phyloP scores from a whole-genome alignment of 2,329 filamentous ascomycete genomes.

The Aspergillus hortae region DNA sequence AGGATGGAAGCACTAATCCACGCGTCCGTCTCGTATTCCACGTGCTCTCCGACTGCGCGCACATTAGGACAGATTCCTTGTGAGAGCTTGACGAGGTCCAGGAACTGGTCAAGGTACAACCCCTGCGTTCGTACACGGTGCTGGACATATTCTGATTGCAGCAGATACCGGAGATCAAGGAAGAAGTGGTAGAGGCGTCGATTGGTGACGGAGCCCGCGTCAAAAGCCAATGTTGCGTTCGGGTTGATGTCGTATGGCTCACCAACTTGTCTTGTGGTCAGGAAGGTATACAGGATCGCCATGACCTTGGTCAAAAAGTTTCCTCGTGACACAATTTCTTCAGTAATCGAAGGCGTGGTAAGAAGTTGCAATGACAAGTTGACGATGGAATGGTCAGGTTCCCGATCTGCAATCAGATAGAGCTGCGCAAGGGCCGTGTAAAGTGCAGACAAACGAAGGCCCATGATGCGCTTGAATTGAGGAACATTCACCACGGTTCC shows the following conservation, averaged over 20 bases:
- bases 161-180: conserved; percentile 85
- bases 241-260: conserved; percentile 87
- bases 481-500: conserved; percentile 94
- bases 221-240: conserved; percentile 83
- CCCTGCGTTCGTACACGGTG: conserved; percentile 76
- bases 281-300: conserved; percentile 94
- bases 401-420: conserved; percentile 91
- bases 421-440: conserved; percentile 92
- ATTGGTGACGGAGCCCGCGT: conserved; percentile 92
- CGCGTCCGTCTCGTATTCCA: conserved; percentile 96
- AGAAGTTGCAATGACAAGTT: conserved; percentile 95
- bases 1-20: conserved; percentile 97
- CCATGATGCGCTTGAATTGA: conserved; percentile 90
- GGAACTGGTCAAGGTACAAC: conserved; percentile 86
- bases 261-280: conserved; percentile 92
- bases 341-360: conserved; percentile 93
- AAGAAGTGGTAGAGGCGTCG: conserved; percentile 97
- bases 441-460: conserved; percentile 87
- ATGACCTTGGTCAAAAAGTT: conserved; percentile 95
- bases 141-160: conserved; percentile 84
- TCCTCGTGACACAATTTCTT: conserved; percentile 88
- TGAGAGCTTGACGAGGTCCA: conserved; percentile 92
- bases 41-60: conserved; percentile 87
- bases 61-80: conserved; percentile 96
- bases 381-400: conserved; percentile 97